Evolutionary conservation across 2,329 filamentous ascomycete genomes (phyloP), one percentile per base, ranked within the genome.

Genomic region (Ceratocystis albifundus): DNA sequence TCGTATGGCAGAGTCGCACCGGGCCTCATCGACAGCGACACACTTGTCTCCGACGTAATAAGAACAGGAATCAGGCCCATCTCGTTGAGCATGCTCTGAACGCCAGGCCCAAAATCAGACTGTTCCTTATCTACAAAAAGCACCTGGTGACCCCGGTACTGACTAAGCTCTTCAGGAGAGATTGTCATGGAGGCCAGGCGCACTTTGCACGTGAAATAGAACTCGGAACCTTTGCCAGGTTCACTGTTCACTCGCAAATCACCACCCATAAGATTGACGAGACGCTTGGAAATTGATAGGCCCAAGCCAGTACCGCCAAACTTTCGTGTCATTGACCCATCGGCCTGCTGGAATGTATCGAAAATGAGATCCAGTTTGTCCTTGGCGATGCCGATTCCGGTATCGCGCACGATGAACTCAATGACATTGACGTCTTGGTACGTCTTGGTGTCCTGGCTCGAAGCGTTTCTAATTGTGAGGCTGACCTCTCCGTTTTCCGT

Each of bases 351-450:
- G 85, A 97, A 97, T 0, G 93, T 97, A 77, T 97, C 94, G 76
- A 99, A 97, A 74, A 99, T 97, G 70, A 97, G 81, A 74, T 96
- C 91, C 65, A 97, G 83, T 78, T 97, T 97, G 77, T 97, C 92
- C 70, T 88, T 84, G 72, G 93, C 90, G 71, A 97, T 97, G 72
- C 94, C 94, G 72, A 97, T 99, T 71, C 94, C 94, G 45, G 94
- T 97, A 75, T 97, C 94, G 22, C 89, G 89, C 44, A 99, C 94
- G 65, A 93, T 87, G 76, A 97, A 97, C 76, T 97, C 91, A 74
- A 96, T 93, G 32, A 91, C 88, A 75, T 96, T 89, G 71, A 88
- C 87, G 53, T 85, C 80, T 61, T 86, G 82, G 61, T 86, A 82
- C 69, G 84, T 80, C 36, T 89, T 71, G 80, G 76, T 86, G 81